Percentiles rank a stretch among this genome's conserved stretches.
phyloP scores from a whole-genome alignment of 2,329 filamentous ascomycete species.

The Colletotrichum eleusines region DNA sequence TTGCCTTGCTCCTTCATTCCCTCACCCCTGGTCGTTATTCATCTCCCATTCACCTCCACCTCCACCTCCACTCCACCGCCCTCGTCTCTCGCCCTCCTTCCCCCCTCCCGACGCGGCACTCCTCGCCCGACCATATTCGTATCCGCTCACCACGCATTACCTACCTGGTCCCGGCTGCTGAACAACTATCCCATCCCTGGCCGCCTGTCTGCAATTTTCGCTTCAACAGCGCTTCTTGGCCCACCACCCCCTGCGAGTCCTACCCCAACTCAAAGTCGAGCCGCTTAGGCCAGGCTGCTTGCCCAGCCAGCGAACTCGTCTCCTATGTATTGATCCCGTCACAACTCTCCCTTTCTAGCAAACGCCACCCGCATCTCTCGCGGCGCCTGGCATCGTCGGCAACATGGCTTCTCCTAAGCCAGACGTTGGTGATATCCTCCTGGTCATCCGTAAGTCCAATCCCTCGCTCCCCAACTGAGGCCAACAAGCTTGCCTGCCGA shows the following conservation, averaged over 20 bases:
- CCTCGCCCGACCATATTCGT: conserved; percentile 11
- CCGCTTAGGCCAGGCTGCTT: conserved; percentile 36
- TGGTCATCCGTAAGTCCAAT: conserved; percentile 76
- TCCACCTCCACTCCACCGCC: conserved; percentile 13
- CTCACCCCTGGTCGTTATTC: conserved; percentile 33
- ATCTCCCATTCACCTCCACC: conserved; percentile 30
- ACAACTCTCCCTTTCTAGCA: conserved; percentile 37
- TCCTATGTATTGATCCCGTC: conserved; percentile 42
- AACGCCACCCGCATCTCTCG: conserved; percentile 42
- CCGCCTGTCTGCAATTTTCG: conserved; percentile 31
- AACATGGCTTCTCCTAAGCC: conserved; percentile 64
- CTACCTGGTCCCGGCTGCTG: conserved; percentile 36
- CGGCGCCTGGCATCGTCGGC: conserved; percentile 41
- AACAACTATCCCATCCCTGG: conserved; percentile 39
- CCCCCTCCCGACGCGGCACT: conserved; percentile 14
- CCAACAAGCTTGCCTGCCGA: conserved; percentile 16
- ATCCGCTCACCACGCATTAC: conserved; percentile 22
- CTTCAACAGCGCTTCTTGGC: conserved; percentile 27
- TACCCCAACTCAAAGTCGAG: conserved; percentile 35
- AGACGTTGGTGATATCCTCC: conserved; percentile 74
- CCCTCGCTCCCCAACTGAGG: conserved; percentile 17
- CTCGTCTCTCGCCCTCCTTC: conserved; percentile 16
- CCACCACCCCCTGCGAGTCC: conserved; percentile 25
- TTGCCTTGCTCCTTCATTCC: conserved; percentile 10
- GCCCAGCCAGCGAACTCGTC: conserved; percentile 36